Evolutionary conservation across 202 grass and related monocot genomes (phyloP).

Genomic region (Digitaria exilis): DNA sequence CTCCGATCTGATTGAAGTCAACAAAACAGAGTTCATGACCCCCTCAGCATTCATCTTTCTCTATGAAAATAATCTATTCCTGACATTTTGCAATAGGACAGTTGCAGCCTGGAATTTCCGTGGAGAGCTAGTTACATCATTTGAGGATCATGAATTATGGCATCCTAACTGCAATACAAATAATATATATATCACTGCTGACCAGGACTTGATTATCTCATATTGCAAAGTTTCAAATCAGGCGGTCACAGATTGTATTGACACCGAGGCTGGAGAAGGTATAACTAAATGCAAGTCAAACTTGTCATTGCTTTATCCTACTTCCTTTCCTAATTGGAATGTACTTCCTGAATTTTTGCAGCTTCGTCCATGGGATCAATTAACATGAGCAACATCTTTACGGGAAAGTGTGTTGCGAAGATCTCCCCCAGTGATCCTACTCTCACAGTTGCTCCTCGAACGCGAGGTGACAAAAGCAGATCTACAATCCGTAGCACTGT

Average conservation of each 20-base stretch:
- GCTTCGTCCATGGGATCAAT: slow-evolving; percentile 53
- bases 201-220: slow-evolving; percentile 80
- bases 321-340: neutral
- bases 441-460: slow-evolving; percentile 52
- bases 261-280: slow-evolving; percentile 38
- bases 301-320: slow-evolving; percentile 9
- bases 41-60: slow-evolving; percentile 86
- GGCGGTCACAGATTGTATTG: neutral
- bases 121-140: slow-evolving; percentile 71
- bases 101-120: slow-evolving; percentile 76
- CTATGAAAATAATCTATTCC: slow-evolving; percentile 72
- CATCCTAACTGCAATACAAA: slow-evolving; percentile 80
- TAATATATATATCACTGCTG: slow-evolving; percentile 75
- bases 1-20: slow-evolving; percentile 69
- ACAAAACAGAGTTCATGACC: slow-evolving; percentile 73
- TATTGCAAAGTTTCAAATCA: slow-evolving; percentile 55
- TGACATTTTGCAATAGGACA: slow-evolving; percentile 77
- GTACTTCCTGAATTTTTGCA: slow-evolving; percentile 22
- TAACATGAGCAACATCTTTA: slow-evolving; percentile 81
- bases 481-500: slow-evolving; percentile 63
- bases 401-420: slow-evolving; percentile 65
- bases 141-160: slow-evolving; percentile 74
- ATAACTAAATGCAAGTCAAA: neutral
- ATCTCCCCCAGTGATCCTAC: slow-evolving; percentile 57
- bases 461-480: slow-evolving; percentile 42